These are phyloP conservation scores for Leccinum longicurvipes DNA, from an alignment of 768 basidiomycete genomes.

Conservation along the genomic window DNA sequence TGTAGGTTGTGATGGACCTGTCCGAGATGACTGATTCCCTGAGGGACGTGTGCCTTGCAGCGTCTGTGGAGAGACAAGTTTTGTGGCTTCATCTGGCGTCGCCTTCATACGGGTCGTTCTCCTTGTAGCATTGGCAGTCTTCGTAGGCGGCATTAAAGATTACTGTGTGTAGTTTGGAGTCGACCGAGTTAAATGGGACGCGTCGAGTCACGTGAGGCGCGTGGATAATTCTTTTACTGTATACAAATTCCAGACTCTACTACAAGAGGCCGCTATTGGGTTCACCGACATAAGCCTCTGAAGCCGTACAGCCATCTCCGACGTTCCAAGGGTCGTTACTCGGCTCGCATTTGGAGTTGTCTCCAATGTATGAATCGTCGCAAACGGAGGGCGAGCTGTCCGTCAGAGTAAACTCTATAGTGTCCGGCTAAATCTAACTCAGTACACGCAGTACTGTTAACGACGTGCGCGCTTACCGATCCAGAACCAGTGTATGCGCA, in stretches of 20 bases:
- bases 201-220: conserved; percentile 15
- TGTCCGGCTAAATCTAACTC: neutral
- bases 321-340: conserved; percentile 7
- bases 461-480: neutral
- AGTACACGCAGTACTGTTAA: neutral
- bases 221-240: too few species aligned
- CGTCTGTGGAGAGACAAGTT: conserved; percentile 25
- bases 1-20: neutral
- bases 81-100: conserved; percentile 6
- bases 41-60: conserved; percentile 29
- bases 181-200: conserved; percentile 3
- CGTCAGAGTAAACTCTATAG: neutral
- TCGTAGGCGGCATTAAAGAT: conserved; percentile 13
- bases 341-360: conserved; percentile 1
- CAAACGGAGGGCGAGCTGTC: conserved; percentile 6
- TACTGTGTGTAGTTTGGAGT: too few species aligned
- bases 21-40: conserved; percentile 20
- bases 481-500: conserved; percentile 1
- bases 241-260: too few species aligned
- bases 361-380: neutral
- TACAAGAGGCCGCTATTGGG: conserved; percentile 3
- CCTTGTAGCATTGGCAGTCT: neutral
- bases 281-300: conserved; percentile 7
- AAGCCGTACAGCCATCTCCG: neutral
- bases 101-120: conserved; percentile 14